Evolutionary conservation across 2,329 filamentous ascomycete species (phyloP).

Genomic region (Leptographium procerum): DNA sequence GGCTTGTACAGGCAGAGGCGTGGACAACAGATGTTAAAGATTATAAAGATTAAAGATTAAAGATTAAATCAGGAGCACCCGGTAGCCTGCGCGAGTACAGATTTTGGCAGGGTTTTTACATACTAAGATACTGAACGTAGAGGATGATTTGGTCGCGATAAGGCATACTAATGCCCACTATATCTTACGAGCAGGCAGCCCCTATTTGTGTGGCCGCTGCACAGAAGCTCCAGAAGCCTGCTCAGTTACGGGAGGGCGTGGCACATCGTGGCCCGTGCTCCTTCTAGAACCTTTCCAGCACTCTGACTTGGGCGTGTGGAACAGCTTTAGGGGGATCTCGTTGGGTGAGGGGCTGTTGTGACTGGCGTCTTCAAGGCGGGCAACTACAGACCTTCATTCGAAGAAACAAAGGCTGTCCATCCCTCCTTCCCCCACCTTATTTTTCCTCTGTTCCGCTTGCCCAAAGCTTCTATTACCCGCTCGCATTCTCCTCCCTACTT

Average conservation of each 20-base stretch:
- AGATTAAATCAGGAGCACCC: too few species aligned
- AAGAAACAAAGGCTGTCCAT: constrained; percentile 4
- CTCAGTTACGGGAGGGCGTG: constrained; percentile 5
- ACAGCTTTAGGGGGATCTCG: neutral
- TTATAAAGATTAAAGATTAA: too few species aligned
- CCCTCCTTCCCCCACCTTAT: constrained; percentile 5
- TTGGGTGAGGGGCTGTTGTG: constrained; percentile 10
- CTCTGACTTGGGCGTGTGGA: constrained; percentile 4
- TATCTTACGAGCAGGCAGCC: neutral
- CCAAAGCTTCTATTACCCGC: constrained; percentile 6
- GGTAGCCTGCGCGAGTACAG: neutral
- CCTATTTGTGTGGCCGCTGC: constrained; percentile 6
- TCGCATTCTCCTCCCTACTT: neutral
- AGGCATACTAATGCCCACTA: neutral
- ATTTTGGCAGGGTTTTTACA: neutral
- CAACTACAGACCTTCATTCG: constrained; percentile 2
- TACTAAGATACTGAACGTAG: too few species aligned
- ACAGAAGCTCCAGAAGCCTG: constrained; percentile 15
- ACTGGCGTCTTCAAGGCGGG: neutral
- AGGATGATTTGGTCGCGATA: neutral
- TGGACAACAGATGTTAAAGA: too few species aligned
- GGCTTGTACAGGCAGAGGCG: too few species aligned
- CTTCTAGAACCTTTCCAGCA: constrained; percentile 16
- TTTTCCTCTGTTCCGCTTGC: constrained; percentile 6
- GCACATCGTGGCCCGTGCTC: constrained; percentile 14